Percentiles rank a stretch among this genome's conserved stretches.
Conservation (phyloP, 1,284 basidiomycete species). For the Cystobasidium slooffiae region DNA sequence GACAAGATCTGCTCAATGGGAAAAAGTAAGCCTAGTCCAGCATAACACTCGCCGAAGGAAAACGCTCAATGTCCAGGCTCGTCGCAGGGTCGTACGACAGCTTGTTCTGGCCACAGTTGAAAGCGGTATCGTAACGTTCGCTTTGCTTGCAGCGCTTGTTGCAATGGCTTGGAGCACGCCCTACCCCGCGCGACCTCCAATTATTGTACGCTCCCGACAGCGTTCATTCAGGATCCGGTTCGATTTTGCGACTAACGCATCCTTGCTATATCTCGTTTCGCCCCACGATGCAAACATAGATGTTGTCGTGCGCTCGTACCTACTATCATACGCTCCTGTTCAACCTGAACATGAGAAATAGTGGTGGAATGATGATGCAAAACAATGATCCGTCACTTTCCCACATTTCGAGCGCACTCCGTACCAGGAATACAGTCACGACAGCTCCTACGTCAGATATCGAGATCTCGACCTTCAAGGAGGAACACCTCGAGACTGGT, state of each 20-base stretch:
- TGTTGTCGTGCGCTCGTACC: background rate
- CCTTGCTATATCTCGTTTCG: too few species aligned
- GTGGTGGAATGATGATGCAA: background rate
- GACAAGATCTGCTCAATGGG: background rate
- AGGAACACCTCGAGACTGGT: background rate
- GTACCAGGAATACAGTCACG: background rate
- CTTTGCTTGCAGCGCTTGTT: background rate
- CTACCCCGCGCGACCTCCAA: background rate
- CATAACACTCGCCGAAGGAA: background rate
- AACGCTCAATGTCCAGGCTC: background rate
- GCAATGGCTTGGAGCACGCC: background rate
- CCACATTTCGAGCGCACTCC: conserved; percentile 1
- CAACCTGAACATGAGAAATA: conserved; percentile 2
- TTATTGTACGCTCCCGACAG: background rate
- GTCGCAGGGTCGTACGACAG: background rate
- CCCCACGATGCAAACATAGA: background rate
- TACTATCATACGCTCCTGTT: conserved; percentile 4
- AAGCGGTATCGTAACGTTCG: background rate
- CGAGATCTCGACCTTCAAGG: background rate
- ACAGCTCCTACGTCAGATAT: background rate
- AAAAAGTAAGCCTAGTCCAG: background rate
- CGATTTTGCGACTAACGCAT: too few species aligned
- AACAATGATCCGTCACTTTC: background rate
- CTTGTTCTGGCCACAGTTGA: background rate
- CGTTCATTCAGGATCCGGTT: background rate